Base-by-base conservation (phyloP, 495 filamentous ascomycete species). In the Talaromyces ruber region DNA sequence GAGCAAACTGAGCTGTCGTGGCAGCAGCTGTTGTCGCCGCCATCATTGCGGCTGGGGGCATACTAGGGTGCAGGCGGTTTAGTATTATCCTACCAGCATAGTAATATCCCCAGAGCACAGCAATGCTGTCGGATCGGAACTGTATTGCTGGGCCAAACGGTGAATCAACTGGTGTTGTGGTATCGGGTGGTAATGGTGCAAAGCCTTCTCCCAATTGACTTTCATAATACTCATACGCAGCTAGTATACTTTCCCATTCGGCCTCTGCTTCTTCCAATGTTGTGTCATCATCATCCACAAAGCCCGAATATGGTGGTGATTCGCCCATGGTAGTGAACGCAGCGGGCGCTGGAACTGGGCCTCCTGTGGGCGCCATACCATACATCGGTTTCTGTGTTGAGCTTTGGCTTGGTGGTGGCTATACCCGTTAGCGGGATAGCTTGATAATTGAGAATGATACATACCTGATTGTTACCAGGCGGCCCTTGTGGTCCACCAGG, bases 1-100 rank as follows among this genome's bases (percentile, higher is more conserved):
- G 84, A 3, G 92, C 89, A 70, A 82, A 88, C 1, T 69, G 69
- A 8, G 81, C 83, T 3, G 94, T 97, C 56, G 86, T 80, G 3
- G 74, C 72, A 0, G 91, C 88, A 7, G 86, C 83, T 37, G 94
- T 80, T 11, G 84, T 86, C 0, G 89, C 88, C 6, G 93, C 90
- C 45, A 89, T 79, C 86, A 96, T 93, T 60, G 92, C 87, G n/a
- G 91, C 82, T 0, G 93, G 91, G 5, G 92, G 94, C 92, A 97
- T 96, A 2, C 81, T 84, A 0, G 94, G 94, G 64, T 96, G 92
- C 0, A 88, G 75, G 37, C 94, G 82, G 56, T 91, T 75, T 22
- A 91, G 81, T 53, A 93, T 76, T 56, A 98, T 92, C 28, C 90
- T 80, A 2, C 85, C 86, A 71, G 89, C 88, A 74, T 93, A 88